A percentile compares a stretch with the other conserved stretches of the same genome.
These are phyloP conservation scores for Trichosanthes truncata DNA, from an alignment of 306 rosid species.

Conservation along the genomic window DNA sequence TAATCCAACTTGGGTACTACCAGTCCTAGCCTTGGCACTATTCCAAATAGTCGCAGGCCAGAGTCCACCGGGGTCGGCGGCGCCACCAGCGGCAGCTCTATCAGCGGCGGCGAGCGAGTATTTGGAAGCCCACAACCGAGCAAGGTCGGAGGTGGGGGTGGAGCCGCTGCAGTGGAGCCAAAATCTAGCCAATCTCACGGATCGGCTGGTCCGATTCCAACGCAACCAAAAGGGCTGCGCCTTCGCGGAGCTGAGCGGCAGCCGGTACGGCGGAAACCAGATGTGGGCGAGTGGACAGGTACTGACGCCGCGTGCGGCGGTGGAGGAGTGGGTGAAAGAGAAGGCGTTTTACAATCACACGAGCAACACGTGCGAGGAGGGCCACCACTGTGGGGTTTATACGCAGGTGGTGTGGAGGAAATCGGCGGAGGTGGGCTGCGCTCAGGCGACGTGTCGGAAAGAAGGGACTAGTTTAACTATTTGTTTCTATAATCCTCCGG, in stretches of 20 bases:
- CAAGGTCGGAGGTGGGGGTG: conserved; percentile 70
- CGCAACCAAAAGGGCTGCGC: conserved; percentile 47
- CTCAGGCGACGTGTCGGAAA: conserved; percentile 47
- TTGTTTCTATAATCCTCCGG: conserved; percentile 75
- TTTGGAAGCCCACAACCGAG: conserved; percentile 61
- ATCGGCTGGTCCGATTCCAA: conserved; percentile 50
- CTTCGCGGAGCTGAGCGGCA: conserved; percentile 46
- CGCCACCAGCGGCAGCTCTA: no score
- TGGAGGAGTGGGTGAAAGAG: conserved; percentile 73
- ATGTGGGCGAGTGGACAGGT: conserved; percentile 31
- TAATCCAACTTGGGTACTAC: background rate
- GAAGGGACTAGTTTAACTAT: conserved; percentile 42
- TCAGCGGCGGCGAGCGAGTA: conserved; percentile 33
- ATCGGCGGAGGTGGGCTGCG: conserved; percentile 48
- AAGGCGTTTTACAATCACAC: conserved; percentile 44
- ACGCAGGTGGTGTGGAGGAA: conserved; percentile 87
- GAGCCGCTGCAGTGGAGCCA: conserved; percentile 54
- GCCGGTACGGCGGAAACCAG: conserved; percentile 77
- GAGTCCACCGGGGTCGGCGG: conserved; percentile 4
- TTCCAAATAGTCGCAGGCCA: background rate
- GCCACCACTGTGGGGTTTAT: conserved; percentile 60
- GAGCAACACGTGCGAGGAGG: conserved; percentile 40
- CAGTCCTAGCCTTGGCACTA: background rate
- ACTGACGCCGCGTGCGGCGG: conserved; percentile 42
- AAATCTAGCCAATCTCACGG: conserved; percentile 43